Evolutionary conservation across 2,329 filamentous ascomycete genomes (phyloP).

Genomic region (Apiospora koreana): DNA sequence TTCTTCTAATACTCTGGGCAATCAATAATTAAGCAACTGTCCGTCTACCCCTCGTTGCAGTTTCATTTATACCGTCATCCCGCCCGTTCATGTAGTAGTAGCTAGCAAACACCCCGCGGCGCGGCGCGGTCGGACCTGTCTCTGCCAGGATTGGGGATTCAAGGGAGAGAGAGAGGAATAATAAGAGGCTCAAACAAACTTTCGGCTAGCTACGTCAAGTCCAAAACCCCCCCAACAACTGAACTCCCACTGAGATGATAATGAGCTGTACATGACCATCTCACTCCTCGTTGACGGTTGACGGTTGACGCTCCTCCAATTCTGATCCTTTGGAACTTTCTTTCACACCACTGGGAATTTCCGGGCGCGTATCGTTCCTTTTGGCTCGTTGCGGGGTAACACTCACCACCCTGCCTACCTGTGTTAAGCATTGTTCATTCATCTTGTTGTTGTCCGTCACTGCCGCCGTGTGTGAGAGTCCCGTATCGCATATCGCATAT

Average conservation of each 20-base stretch:
- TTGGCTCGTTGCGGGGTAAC: background rate
- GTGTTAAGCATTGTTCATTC: background rate
- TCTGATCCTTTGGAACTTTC: background rate
- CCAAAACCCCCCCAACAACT: background rate
- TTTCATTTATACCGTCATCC: background rate
- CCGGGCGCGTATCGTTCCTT: background rate
- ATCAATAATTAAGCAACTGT: background rate
- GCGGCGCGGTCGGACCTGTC: background rate
- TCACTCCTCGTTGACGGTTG: background rate
- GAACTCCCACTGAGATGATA: background rate
- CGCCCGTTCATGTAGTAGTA: background rate
- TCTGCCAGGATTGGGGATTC: background rate
- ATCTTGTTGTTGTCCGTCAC: background rate
- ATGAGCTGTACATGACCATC: background rate
- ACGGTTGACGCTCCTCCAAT: too few species aligned
- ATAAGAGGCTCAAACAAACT: slow-evolving; percentile 1
- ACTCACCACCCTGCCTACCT: background rate
- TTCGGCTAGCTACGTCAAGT: background rate
- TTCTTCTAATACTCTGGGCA: background rate
- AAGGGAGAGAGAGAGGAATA: background rate
- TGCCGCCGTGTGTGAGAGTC: background rate
- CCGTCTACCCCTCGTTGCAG: background rate
- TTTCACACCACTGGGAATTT: too few species aligned
- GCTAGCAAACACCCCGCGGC: background rate
- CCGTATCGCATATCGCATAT: background rate